Evolutionary conservation across 2,329 filamentous ascomycete species (phyloP).

Genomic region (Graphium sp.): DNA sequence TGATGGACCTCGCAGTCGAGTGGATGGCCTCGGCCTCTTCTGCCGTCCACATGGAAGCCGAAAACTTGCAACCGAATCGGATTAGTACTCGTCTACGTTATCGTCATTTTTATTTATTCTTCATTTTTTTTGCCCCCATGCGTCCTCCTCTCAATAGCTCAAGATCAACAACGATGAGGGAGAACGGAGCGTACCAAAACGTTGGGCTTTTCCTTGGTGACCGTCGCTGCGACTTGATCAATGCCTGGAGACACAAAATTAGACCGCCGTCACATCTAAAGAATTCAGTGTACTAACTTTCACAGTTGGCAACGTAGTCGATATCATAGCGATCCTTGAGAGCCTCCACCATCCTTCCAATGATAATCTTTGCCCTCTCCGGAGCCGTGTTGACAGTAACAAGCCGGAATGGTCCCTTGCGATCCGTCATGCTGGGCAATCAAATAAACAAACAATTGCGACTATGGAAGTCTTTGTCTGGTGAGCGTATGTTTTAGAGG

Average conservation of each 20-base stretch:
- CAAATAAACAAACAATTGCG: no score
- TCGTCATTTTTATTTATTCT: no score
- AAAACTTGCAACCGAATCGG: constrained; percentile 25
- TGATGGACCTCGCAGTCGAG: constrained; percentile 21
- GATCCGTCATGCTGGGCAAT: constrained; percentile 10
- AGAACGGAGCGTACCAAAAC: constrained; percentile 10
- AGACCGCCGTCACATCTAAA: no score
- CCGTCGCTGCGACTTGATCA: constrained; percentile 35
- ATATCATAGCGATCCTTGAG: constrained; percentile 49
- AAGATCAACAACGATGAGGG: no score
- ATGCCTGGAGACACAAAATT: constrained; percentile 20
- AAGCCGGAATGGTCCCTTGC: constrained; percentile 41
- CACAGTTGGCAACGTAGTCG: constrained; percentile 42
- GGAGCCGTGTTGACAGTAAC: constrained; percentile 54
- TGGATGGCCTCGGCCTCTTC: constrained; percentile 28
- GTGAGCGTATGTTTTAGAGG: no score
- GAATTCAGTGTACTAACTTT: constrained; percentile 23
- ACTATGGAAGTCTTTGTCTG: no score
- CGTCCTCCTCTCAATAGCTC: no score
- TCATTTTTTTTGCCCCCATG: no score
- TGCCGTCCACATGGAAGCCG: constrained; percentile 34
- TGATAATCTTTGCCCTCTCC: constrained; percentile 43
- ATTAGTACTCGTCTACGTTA: not conserved
- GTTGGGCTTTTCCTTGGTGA: constrained; percentile 17
- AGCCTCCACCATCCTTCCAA: constrained; percentile 42